Evolutionary conservation across 805 yeast genomes (phyloP).

Genomic region (Saccharomycopsis malanga): DNA sequence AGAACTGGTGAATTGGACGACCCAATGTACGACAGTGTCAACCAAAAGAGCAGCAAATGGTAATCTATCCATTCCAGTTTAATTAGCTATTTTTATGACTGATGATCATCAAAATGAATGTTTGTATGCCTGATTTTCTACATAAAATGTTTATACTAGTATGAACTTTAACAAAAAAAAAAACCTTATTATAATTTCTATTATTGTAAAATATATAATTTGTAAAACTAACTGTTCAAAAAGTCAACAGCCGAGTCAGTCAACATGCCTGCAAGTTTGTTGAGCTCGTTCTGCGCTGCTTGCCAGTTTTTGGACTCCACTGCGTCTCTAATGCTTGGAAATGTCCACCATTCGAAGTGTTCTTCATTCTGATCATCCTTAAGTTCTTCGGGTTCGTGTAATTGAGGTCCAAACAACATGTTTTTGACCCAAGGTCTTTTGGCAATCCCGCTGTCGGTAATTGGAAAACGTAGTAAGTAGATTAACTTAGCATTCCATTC

Average conservation of each 20-base stretch:
- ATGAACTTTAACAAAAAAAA: too few relatives aligned
- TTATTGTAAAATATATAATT: too few relatives aligned
- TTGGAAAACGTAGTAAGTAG: constrained; percentile 48
- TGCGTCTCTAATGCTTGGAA: constrained; percentile 73
- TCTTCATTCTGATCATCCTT: constrained; percentile 25
- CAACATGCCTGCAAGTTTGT: constrained; percentile 34
- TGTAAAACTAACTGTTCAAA: too few relatives aligned
- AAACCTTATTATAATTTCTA: too few relatives aligned
- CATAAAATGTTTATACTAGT: too few relatives aligned
- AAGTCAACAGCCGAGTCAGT: constrained; percentile 14
- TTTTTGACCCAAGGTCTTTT: constrained; percentile 63
- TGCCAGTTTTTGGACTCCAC: constrained; percentile 37
- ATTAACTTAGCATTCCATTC: constrained; percentile 70
- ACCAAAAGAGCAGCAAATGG: not conserved
- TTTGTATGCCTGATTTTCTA: too few relatives aligned
- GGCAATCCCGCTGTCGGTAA: constrained; percentile 36
- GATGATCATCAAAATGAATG: too few relatives aligned
- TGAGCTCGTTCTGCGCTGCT: constrained; percentile 48
- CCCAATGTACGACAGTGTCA: constrained; percentile 4
- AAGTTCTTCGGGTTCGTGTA: constrained; percentile 42
- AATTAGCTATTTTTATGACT: too few relatives aligned
- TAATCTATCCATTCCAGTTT: too few relatives aligned
- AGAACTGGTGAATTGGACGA: constrained; percentile 3
- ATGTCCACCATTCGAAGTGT: constrained; percentile 50
- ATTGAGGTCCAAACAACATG: constrained; percentile 60